Evolutionary conservation across 2,329 filamentous ascomycete genomes (phyloP).

Genomic region (Apiospora rasikravindrae): DNA sequence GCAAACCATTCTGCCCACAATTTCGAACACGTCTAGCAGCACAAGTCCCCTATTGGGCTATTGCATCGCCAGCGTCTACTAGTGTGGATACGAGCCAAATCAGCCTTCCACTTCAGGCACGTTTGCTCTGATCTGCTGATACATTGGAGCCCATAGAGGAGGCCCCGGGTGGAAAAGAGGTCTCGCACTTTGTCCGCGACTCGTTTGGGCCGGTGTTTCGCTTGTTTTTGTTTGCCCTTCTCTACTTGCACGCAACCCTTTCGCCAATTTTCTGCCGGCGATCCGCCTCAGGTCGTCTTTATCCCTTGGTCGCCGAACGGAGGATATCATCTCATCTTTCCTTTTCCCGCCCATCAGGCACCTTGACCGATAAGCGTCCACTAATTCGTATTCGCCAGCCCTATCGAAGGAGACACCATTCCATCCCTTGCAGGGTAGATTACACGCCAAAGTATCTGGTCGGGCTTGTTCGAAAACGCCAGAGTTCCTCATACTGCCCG

Average conservation of each 20-base stretch:
- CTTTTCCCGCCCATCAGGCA: conserved; percentile 1
- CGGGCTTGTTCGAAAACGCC: not conserved
- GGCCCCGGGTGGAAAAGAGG: not conserved
- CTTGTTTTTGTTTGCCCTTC: not conserved
- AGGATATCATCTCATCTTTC: conserved; percentile 10
- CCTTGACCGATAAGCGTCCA: conserved; percentile 2
- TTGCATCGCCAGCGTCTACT: not conserved
- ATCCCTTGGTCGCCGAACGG: not conserved
- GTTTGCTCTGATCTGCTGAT: conserved; percentile 19
- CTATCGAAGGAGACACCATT: not conserved
- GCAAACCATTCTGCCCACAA: conserved; percentile 16
- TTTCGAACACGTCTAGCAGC: conserved; percentile 20
- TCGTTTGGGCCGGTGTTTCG: not conserved
- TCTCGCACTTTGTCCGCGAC: conserved; percentile 3
- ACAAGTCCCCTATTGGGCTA: conserved; percentile 23
- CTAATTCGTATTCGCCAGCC: conserved; percentile 10
- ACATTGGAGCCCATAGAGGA: conserved; percentile 9
- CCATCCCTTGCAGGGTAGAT: not conserved
- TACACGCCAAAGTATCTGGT: not conserved
- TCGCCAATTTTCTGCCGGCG: not conserved
- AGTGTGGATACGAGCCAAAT: conserved; percentile 23
- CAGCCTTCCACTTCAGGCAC: conserved; percentile 15
- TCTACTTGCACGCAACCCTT: conserved; percentile 1
- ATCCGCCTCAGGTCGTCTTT: not conserved
- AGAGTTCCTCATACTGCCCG: not conserved